A percentile compares a stretch with the other conserved stretches of the same genome.
Conservation (phyloP, 2,329 filamentous ascomycete genomes). For the Stylonectria norvegica region DNA sequence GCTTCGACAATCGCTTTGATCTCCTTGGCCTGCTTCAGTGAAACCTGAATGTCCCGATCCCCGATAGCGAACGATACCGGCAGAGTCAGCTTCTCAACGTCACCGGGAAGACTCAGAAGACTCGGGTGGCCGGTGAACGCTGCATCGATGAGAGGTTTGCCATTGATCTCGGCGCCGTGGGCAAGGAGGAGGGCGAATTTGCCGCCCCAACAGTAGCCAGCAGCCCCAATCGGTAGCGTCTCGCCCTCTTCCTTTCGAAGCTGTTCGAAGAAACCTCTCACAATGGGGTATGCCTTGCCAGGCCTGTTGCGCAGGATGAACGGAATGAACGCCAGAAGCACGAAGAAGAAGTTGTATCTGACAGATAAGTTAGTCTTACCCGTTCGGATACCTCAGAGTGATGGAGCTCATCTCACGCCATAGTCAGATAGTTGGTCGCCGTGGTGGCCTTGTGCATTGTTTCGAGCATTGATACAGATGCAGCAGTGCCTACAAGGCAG, state of each 20-base stretch:
- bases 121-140: conserved; percentile 54
- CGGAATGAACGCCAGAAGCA: conserved; percentile 28
- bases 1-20: conserved; percentile 35
- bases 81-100: conserved; percentile 42
- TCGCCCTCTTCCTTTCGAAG: conserved; percentile 33
- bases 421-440: conserved; percentile 22
- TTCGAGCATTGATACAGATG: conserved; percentile 31
- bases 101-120: conserved; percentile 43
- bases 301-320: conserved; percentile 31
- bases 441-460: conserved; percentile 25
- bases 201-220: conserved; percentile 64
- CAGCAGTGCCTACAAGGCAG: conserved; percentile 25
- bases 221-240: conserved; percentile 43
- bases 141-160: conserved; percentile 45
- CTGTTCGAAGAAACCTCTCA: conserved; percentile 36
- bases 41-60: conserved; percentile 42
- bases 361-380: background rate
- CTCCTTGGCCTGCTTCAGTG: conserved; percentile 28
- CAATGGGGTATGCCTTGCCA: conserved; percentile 31
- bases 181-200: conserved; percentile 50
- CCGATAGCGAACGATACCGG: conserved; percentile 48
- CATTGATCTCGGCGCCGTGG: conserved; percentile 32
- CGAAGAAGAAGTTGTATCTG: conserved; percentile 26
- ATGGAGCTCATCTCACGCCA: conserved; percentile 24
- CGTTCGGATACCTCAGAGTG: background rate